Evolutionary conservation across 2,329 filamentous ascomycete genomes (phyloP).

Genomic region (Aspergillus sp.): DNA sequence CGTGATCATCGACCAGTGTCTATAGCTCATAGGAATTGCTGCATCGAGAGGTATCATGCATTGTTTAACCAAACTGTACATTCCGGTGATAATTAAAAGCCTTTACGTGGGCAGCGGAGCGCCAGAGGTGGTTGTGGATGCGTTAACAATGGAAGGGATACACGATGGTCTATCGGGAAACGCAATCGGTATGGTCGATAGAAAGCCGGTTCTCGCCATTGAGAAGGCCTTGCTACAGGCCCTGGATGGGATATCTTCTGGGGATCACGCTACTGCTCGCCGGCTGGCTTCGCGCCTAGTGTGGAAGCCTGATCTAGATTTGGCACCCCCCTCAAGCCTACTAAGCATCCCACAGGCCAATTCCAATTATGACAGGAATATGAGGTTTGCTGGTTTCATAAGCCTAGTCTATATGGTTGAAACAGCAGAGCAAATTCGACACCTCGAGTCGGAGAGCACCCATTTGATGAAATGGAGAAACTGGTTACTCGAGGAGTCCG

Average conservation of each 20-base stretch:
- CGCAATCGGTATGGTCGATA: background rate
- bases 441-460: background rate
- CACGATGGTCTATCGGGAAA: background rate
- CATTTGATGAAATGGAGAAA: constrained; percentile 1
- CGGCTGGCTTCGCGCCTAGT: background rate
- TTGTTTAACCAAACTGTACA: constrained; percentile 12
- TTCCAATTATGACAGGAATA: background rate
- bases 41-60: constrained; percentile 13
- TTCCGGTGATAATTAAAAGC: constrained; percentile 19
- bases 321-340: background rate
- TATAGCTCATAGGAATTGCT: constrained; percentile 21
- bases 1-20: constrained; percentile 16
- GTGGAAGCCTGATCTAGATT: background rate
- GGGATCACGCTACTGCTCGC: background rate
- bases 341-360: background rate
- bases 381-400: background rate
- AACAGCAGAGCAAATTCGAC: background rate
- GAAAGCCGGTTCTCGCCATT: background rate
- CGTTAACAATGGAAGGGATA: background rate
- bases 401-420: background rate
- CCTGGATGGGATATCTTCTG: background rate
- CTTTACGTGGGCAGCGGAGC: background rate
- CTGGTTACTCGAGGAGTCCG: background rate
- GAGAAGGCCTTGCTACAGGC: background rate
- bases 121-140: background rate